Conservation (phyloP, 192 early-diverging fungal genomes). For the Coemansia sp. region DNA sequence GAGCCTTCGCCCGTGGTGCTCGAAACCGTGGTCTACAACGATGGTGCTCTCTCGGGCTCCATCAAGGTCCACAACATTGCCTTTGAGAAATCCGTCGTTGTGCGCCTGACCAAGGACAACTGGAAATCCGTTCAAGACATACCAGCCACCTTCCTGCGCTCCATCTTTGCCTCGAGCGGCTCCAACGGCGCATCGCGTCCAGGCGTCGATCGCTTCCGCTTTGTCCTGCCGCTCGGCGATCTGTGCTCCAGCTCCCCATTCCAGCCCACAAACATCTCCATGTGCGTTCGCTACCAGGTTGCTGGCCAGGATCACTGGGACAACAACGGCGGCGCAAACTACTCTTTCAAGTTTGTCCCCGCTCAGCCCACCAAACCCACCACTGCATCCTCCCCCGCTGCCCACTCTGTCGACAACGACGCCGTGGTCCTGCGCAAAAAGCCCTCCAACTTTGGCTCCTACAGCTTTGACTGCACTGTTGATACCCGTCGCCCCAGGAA, state of each 20-base stretch:
- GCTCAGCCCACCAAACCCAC: not conserved
- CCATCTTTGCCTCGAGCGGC: constrained; percentile 41
- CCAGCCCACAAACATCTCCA: constrained; percentile 40
- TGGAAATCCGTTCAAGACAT: constrained; percentile 75
- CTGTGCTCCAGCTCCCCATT: not conserved
- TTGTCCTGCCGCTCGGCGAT: constrained; percentile 53
- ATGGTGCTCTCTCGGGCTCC: constrained; percentile 57
- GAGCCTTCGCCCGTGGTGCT: constrained; percentile 54
- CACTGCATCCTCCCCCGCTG: not conserved
- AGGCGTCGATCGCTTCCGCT: constrained; percentile 70
- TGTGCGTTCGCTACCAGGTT: constrained; percentile 69
- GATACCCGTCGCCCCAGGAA: too few species aligned
- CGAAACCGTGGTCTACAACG: constrained; percentile 48
- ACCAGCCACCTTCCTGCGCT: constrained; percentile 61
- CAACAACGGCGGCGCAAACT: constrained; percentile 87
- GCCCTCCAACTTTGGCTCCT: constrained; percentile 1
- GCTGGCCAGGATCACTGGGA: constrained; percentile 82
- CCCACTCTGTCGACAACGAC: too few species aligned
- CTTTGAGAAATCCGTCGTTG: constrained; percentile 72
- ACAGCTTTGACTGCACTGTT: constrained; percentile 18
- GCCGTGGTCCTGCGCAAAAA: constrained; percentile 4
- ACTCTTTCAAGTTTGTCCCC: constrained; percentile 53
- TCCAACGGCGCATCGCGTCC: too few species aligned
- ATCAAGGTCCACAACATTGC: constrained; percentile 82
- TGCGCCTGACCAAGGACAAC: constrained; percentile 72